Evolutionary conservation across 805 yeast species (phyloP), one percentile per base, ranked within the genome.

Genomic region (Metschnikowia hibisci): DNA sequence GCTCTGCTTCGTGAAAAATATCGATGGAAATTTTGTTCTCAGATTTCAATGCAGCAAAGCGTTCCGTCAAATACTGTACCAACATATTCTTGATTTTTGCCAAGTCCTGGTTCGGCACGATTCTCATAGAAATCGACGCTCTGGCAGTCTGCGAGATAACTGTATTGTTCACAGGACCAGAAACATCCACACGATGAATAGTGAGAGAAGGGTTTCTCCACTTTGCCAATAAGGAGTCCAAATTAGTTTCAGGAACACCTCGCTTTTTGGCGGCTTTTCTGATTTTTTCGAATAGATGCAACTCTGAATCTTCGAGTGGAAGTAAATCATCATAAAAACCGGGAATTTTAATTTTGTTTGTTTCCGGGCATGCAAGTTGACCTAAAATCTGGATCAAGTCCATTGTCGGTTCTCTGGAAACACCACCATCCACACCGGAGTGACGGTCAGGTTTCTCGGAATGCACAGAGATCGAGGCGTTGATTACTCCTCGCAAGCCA

Each of bases 341-440:
- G 0, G 95, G 93, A 6, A 90, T 71, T 6, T 84, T 83, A 27
- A 72, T 65, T 16, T 50, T 45, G 25, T 73, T 69, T 9, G 61
- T 54, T 15, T 45, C 44, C 1, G 60, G 60, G 41, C 78, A 80
- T 29, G 81, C 77, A 42, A 91, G 67, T 41, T 78, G 76, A 2
- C 91, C 76, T 16, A 90, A 64, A 13, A 91, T 56, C 41, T 82
- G 84, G 32, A 90, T 75, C 62, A 91, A 63, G 58, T 91, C 98
- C 67, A 87, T 78, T 0, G 95, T 82, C 2, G 99, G 97, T 55
- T 91, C 99, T 44, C 84, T 74, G 47, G 80, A 77, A 7, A 84
- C 82, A 46, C 98, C 98, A 40, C 99, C 99, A 64, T 89, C 95
- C 8, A 93, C 93, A 48, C 99, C 99, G 0, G 97, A 87, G 60